Conservation (phyloP, 345 rosid genomes). For the Triadica sebifera region DNA sequence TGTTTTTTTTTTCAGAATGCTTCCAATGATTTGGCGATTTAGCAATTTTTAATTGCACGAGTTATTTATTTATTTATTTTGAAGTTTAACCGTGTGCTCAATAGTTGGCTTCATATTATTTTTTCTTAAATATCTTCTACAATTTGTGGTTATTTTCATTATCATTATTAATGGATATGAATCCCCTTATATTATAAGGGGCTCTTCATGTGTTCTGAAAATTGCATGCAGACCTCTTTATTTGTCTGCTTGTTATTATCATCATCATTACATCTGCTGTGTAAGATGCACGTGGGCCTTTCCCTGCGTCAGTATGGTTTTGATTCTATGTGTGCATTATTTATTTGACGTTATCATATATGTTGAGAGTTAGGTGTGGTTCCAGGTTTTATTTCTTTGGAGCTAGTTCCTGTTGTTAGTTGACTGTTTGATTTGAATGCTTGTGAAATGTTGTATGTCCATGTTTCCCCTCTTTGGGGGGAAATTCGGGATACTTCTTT, state of each 20-base stretch:
- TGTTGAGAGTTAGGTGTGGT: constrained; percentile 31
- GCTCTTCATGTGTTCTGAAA: neutral
- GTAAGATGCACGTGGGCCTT: constrained; percentile 7
- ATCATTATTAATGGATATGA: too few species aligned
- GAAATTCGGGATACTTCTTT: neutral
- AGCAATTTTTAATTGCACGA: neutral
- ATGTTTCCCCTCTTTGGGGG: constrained; percentile 20
- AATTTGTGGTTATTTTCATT: too few species aligned
- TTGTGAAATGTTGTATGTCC: neutral
- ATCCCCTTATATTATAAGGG: neutral
- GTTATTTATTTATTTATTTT: neutral
- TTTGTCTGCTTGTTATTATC: constrained; percentile 1
- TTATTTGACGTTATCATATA: constrained; percentile 11
- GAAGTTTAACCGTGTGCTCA: neutral
- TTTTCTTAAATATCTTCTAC: too few species aligned
- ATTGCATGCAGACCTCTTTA: constrained; percentile 12
- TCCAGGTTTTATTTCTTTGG: constrained; percentile 20
- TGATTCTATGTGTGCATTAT: neutral
- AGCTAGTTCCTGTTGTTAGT: constrained; percentile 29
- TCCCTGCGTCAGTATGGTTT: constrained; percentile 3
- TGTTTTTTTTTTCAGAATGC: neutral
- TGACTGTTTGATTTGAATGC: constrained; percentile 24
- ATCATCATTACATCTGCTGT: neutral
- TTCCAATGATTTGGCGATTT: neutral
- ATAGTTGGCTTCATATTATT: neutral